Conservation (phyloP, 129 eudicot species). For the Pseudognaphalium luteoalbum region DNA sequence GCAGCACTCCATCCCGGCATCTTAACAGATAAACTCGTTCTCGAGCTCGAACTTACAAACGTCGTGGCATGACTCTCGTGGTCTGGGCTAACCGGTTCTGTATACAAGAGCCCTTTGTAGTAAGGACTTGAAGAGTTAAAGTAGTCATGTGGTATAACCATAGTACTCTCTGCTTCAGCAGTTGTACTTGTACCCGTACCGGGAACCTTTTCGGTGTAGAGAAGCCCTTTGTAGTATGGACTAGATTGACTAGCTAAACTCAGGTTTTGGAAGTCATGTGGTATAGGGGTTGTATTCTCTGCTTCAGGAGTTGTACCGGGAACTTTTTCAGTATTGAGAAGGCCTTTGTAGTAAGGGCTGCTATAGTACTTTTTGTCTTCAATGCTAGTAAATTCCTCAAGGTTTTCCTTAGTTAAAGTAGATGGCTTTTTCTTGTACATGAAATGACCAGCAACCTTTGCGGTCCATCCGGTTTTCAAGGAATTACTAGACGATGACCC, state of each 20-base stretch:
- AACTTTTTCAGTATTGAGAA: conserved; percentile 27
- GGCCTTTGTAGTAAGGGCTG: conserved; percentile 49
- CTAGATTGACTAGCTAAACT: conserved; percentile 16
- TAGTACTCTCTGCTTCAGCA: conserved; percentile 36
- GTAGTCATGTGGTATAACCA: conserved; percentile 20
- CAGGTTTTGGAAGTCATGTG: conserved; percentile 24
- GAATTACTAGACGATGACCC: conserved; percentile 16
- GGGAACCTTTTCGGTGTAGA: conserved; percentile 24
- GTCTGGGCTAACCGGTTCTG: conserved; percentile 41
- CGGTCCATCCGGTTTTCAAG: conserved; percentile 14
- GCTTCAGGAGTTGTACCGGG: conserved; percentile 28
- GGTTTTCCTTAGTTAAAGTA: conserved; percentile 34
- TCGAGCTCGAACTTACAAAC: conserved; percentile 38
- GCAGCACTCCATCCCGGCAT: conserved; percentile 57
- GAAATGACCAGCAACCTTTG: conserved; percentile 15
- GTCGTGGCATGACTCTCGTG: conserved; percentile 52
- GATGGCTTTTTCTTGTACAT: conserved; percentile 19
- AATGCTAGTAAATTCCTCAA: conserved; percentile 21
- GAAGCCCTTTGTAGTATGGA: conserved; percentile 38
- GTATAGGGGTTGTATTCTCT: conserved; percentile 22
- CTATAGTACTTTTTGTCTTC: conserved; percentile 27
- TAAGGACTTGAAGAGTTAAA: conserved; percentile 31
- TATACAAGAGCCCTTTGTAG: conserved; percentile 39
- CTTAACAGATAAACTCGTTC: conserved; percentile 43
- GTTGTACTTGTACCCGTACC: conserved; percentile 19